A percentile compares a stretch with the other conserved stretches of the same genome.
These are phyloP conservation scores for Kwoniella sp. DNA, from an alignment of 768 basidiomycete species.

Conservation along the genomic window DNA sequence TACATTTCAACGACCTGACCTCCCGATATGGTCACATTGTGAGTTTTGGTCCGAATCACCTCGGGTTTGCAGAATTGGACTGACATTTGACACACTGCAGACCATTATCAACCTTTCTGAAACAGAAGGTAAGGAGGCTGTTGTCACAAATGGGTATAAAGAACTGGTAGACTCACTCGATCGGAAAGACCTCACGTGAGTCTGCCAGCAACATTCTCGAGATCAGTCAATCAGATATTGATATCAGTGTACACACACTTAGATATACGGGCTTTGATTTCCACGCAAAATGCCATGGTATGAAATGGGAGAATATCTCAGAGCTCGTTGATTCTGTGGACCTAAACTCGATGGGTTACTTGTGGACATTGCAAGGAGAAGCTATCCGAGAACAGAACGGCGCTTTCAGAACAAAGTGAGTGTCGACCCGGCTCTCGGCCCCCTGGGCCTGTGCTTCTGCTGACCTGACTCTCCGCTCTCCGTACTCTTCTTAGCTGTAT, in stretches of 20 bases:
- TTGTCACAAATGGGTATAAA: conserved; percentile 74
- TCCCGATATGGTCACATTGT: conserved; percentile 78
- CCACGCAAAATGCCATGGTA: conserved; percentile 87
- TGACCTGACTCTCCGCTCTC: too few species aligned
- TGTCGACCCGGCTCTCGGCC: too few species aligned
- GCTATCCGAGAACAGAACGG: conserved; percentile 80
- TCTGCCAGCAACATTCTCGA: too few species aligned
- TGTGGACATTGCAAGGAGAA: conserved; percentile 74
- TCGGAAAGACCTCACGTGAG: conserved; percentile 53
- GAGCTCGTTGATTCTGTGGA: conserved; percentile 73
- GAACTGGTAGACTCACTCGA: conserved; percentile 65
- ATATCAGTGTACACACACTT: too few species aligned
- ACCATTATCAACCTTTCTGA: conserved; percentile 88
- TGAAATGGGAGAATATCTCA: conserved; percentile 94
- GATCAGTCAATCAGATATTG: too few species aligned
- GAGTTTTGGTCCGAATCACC: conserved; percentile 42
- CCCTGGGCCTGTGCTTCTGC: too few species aligned
- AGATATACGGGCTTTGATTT: conserved; percentile 71
- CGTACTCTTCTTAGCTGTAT: too few species aligned
- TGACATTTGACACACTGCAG: conserved; percentile 56
- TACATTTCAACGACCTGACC: conserved; percentile 71
- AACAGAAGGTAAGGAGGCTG: conserved; percentile 81
- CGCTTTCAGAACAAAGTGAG: conserved; percentile 65
- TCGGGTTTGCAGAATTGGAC: neutral
- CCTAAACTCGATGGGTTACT: conserved; percentile 83